Percentiles rank a stretch among this genome's conserved stretches.
Evolutionary conservation across 140 eudicot genomes (phyloP).

Genomic region (Erigeron philadelphicus): DNA sequence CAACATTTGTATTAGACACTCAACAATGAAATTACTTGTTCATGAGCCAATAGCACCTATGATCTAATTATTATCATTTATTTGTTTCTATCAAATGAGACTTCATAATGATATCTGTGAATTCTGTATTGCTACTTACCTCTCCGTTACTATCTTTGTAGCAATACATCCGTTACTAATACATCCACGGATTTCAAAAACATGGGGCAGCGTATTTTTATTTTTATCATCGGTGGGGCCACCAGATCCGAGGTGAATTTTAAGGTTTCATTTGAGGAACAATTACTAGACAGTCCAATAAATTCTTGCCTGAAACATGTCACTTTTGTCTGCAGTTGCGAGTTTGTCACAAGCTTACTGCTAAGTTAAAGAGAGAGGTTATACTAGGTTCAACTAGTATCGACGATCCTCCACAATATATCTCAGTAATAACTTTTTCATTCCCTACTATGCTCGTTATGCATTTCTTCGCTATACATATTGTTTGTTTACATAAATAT

Average conservation of each 20-base stretch:
- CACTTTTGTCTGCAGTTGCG: slow-evolving; percentile 49
- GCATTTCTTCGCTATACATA: not conserved
- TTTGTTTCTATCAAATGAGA: too few relatives aligned
- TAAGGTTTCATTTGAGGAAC: not conserved
- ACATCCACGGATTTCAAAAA: slow-evolving; percentile 47
- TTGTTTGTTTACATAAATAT: too few relatives aligned
- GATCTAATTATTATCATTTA: too few relatives aligned
- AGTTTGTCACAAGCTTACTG: slow-evolving; percentile 88
- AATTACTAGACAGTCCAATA: not conserved
- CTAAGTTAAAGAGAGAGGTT: slow-evolving; percentile 88
- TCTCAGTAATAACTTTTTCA: slow-evolving; percentile 43
- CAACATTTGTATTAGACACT: too few relatives aligned
- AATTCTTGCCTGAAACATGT: slow-evolving; percentile 3
- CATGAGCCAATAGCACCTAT: too few relatives aligned
- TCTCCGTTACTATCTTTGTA: slow-evolving; percentile 30
- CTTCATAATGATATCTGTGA: not conserved
- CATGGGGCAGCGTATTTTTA: slow-evolving; percentile 90
- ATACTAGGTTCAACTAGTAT: slow-evolving; percentile 84
- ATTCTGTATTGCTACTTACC: slow-evolving; percentile 7
- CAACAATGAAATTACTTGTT: too few relatives aligned
- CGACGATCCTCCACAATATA: slow-evolving; percentile 77
- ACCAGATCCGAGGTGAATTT: slow-evolving; percentile 87
- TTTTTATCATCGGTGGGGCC: slow-evolving; percentile 93
- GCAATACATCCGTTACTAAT: slow-evolving; percentile 50
- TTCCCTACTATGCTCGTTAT: not conserved